phyloP scores from a whole-genome alignment of 2,329 filamentous ascomycete genomes.

The Claviceps fusiformis region DNA sequence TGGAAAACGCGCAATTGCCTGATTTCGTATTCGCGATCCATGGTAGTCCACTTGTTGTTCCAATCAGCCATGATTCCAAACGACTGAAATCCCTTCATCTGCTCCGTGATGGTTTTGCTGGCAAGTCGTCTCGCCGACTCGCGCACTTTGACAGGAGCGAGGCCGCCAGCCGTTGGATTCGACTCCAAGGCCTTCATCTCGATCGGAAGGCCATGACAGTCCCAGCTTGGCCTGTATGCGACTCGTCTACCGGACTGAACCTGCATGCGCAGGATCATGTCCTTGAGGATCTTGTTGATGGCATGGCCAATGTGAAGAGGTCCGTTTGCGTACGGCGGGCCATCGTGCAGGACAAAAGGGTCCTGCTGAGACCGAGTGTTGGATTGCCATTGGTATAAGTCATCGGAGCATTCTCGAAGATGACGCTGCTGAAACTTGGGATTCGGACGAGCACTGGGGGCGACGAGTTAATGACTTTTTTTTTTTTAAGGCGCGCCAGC shows the following conservation, averaged over 20 bases:
- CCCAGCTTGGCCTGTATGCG: constrained; percentile 84
- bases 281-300: constrained; percentile 93
- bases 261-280: constrained; percentile 75
- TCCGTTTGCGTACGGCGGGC: constrained; percentile 93
- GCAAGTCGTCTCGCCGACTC: constrained; percentile 53
- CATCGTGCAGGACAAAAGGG: constrained; percentile 80
- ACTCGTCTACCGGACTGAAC: constrained; percentile 59
- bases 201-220: constrained; percentile 93
- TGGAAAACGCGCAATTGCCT: constrained; percentile 63
- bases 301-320: constrained; percentile 85
- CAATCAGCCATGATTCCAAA: constrained; percentile 75
- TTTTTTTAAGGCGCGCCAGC: not conserved
- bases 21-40: constrained; percentile 63
- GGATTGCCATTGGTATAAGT: constrained; percentile 80
- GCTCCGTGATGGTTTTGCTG: constrained; percentile 51
- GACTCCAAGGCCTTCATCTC: constrained; percentile 82
- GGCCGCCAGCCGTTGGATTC: constrained; percentile 23
- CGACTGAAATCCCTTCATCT: constrained; percentile 59
- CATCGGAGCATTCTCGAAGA: constrained; percentile 67
- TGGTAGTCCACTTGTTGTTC: constrained; percentile 63
- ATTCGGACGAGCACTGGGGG: constrained; percentile 35
- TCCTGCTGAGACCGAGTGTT: constrained; percentile 37
- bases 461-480: constrained; percentile 3
- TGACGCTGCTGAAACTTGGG: constrained; percentile 40
- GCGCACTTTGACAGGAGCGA: constrained; percentile 46